A percentile compares a stretch with the other conserved stretches of the same genome.
These are phyloP conservation scores for Quercus robur DNA, from an alignment of 306 rosid genomes.

Conservation along the genomic window DNA sequence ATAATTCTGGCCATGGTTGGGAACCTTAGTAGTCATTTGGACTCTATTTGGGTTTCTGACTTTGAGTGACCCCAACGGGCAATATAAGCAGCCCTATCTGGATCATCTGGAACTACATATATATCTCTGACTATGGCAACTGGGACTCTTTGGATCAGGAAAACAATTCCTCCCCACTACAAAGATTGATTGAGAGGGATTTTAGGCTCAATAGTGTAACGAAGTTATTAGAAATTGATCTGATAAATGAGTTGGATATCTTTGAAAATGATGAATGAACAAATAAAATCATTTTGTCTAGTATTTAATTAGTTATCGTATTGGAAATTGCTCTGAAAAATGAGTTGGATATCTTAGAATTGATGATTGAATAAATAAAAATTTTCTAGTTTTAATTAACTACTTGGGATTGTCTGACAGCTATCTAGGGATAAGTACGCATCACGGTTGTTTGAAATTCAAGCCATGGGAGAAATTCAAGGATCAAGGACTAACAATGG, in stretches of 20 bases:
- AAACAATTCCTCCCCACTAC: too few relatives aligned
- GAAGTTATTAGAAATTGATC: too few relatives aligned
- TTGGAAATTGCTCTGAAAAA: not conserved
- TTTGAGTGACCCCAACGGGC: not conserved
- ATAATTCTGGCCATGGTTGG: not conserved
- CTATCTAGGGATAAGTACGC: not conserved
- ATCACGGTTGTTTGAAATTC: not conserved
- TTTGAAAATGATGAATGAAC: not conserved
- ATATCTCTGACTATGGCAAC: too few relatives aligned
- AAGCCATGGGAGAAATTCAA: not conserved
- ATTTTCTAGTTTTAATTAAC: not conserved
- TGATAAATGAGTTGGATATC: not conserved
- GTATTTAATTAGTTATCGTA: not conserved
- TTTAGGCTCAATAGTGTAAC: too few relatives aligned
- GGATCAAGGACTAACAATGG: conserved; percentile 4
- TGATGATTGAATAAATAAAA: not conserved
- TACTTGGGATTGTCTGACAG: not conserved
- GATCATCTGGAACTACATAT: too few relatives aligned
- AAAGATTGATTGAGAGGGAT: too few relatives aligned
- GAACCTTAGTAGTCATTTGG: not conserved
- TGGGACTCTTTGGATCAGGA: too few relatives aligned
- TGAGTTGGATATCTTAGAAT: not conserved
- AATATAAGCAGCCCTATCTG: not conserved
- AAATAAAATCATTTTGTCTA: not conserved
- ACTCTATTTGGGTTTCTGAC: not conserved